Evolutionary conservation across 2,329 filamentous ascomycete species (phyloP), one percentile per base, ranked within the genome.

Genomic region (Fulvia fulva): DNA sequence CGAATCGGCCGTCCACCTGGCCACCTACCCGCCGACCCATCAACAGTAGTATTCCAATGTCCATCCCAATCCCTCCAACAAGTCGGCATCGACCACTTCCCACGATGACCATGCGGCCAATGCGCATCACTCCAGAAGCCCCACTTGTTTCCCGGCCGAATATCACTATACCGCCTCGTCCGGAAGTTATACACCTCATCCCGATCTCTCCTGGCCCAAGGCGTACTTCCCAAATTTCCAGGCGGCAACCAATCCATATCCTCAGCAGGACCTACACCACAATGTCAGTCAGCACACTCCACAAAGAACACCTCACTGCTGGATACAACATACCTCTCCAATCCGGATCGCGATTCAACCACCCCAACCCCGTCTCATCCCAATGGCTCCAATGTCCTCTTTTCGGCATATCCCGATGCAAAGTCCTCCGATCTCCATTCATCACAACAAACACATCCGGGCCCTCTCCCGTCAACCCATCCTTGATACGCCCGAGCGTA

Each of bases 401-500:
- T 19, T 65, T 65, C 32, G 74, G 77, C 51, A 73, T 67, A 55
- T 77, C 73, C 43, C 69, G 59, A 62, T 74, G 69, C 55, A 75
- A 68, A 30, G 75, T 75, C 23, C 66, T 65, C 56, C 68, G 72
- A 54, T 75, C 71, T 25, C 73, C 73, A 51, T 68, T 73, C 43
- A 72, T 71, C 2, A 73, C 67, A n/a, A 80, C 65, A 61, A 75
- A 77, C 37, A 80, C 76, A 55, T 80, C 78, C 1, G 78, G 75
- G 3, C 78, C 78, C 58, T 74, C 69, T 52, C 71, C 69, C 1
- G 65, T 68, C 23, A 78, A 37, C 19, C 75, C 71, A 54, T 81
- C 78, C 60, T 76, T 78, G 55, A 76, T 61, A 16, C 78, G 69
- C 9, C 77, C 75, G 59, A 68, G 66, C 1, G 62, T 68, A 0